phyloP scores from a whole-genome alignment of 768 basidiomycete genomes.

The Boletales sp. region DNA sequence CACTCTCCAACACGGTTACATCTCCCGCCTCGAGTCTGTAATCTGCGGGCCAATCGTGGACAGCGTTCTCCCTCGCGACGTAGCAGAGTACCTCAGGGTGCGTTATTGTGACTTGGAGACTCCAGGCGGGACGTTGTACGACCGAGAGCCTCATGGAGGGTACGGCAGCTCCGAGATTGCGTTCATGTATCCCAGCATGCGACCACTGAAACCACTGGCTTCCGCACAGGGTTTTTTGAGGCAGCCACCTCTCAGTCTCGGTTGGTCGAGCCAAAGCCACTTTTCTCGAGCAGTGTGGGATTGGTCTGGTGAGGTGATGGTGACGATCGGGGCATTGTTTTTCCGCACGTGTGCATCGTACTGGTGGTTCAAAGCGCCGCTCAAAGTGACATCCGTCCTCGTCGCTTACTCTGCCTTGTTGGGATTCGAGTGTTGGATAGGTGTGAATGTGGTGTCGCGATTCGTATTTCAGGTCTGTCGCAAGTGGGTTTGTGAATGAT shows the following conservation, averaged over 20 bases:
- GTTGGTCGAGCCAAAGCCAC: neutral
- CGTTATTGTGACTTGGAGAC: slow-evolving; percentile 5
- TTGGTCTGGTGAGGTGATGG: neutral
- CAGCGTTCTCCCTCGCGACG: neutral
- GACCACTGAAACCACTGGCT: neutral
- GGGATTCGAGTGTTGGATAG: neutral
- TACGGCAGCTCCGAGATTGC: slow-evolving; percentile 3
- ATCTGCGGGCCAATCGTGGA: neutral
- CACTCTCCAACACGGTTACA: slow-evolving; percentile 6
- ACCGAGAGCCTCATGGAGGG: neutral
- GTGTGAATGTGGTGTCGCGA: neutral
- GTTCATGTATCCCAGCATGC: neutral
- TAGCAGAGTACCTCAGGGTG: neutral
- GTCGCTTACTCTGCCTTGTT: neutral
- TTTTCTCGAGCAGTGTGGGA: neutral
- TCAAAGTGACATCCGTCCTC: neutral
- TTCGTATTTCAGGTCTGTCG: slow-evolving; percentile 1
- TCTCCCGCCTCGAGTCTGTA: neutral
- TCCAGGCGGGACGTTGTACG: neutral
- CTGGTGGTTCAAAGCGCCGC: slow-evolving; percentile 10
- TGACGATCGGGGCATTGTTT: neutral
- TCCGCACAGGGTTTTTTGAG: neutral
- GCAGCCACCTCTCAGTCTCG: neutral
- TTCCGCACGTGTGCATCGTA: neutral
- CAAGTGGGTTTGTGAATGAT: neutral